phyloP scores from a whole-genome alignment of 2,329 filamentous ascomycete species.

The Penicillium verrucosum region DNA sequence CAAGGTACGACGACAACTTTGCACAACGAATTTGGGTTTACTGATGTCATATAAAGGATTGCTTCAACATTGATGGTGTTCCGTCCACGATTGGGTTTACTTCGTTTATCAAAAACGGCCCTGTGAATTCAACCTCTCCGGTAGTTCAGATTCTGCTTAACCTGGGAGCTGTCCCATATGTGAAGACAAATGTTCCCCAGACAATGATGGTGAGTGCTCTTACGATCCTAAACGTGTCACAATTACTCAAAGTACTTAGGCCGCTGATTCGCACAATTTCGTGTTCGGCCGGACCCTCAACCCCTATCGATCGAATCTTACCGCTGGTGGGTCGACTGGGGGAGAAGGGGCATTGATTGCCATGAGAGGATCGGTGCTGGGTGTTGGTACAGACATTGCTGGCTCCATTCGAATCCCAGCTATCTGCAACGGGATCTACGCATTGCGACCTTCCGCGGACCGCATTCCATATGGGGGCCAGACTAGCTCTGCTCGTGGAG shows the following conservation, averaged over 20 bases:
- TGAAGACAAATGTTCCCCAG: constrained; percentile 67
- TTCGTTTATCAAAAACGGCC: constrained; percentile 58
- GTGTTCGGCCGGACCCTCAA: constrained; percentile 61
- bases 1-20: constrained; percentile 29
- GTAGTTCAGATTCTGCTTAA: constrained; percentile 56
- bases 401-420: constrained; percentile 47
- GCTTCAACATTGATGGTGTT: constrained; percentile 14
- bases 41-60: constrained; percentile 5
- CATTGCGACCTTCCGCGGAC: constrained; percentile 45
- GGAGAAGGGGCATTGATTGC: constrained; percentile 62
- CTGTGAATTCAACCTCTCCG: constrained; percentile 49
- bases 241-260: constrained; percentile 47
- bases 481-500: constrained; percentile 14
- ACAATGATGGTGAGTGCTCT: constrained; percentile 33
- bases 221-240: too few species aligned
- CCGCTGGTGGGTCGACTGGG: constrained; percentile 62
- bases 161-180: constrained; percentile 62
- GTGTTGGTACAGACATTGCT: constrained; percentile 59
- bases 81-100: constrained; percentile 51
- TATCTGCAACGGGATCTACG: constrained; percentile 49
- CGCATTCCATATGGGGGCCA: constrained; percentile 53
- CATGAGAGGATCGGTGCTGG: constrained; percentile 56
- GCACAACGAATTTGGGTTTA: background rate
- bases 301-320: constrained; percentile 57
- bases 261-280: constrained; percentile 51